Evolutionary conservation across 805 yeast species (phyloP), one percentile per base, ranked within the genome.

Genomic region (Suhomyces xylopsoci): DNA sequence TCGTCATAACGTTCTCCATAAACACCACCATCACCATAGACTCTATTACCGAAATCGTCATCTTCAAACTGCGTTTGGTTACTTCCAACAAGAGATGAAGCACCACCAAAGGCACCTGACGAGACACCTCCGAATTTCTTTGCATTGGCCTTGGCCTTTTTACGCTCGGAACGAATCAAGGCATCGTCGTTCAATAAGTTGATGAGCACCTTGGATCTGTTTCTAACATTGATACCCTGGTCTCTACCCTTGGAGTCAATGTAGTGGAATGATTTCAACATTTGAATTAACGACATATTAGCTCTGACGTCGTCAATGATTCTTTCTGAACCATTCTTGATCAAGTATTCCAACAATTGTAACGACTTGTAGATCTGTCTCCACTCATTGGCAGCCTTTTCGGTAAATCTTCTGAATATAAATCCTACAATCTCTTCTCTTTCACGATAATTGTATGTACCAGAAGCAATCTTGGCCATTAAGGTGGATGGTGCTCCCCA

Each of bases 311-410:
- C 97, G 71, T 94, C 99, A 54, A 94, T 94, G 59, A 94, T 90
- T 55, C 97, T 80, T 71, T 94, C 99, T 26, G 94, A 83, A 0
- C 99, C 99, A 65, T 93, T 89, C 69, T 90, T 90, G 58, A 94
- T 81, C 61, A 94, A 78, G 67, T 90, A 94, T 63, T 94, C 99
- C 69, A 93, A 80, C 68, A 94, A 79, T 67, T 92, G 97, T 62
- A 94, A 78, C 3, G 97, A 85, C 73, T 94, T 94, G 76, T 94
- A 94, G 58, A 94, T 93, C 69, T 94, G 99, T 67, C 99, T 84
- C 99, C 99, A 94, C 72, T 94, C 98, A 67, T 84, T 87, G 48
- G 97, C 96, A 6, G 94, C 81, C 73, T 94, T 94, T 69, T 94
- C 99, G 6, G 98, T 93, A 74, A 94, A 94, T 57, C 99, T 81